These are phyloP conservation scores for Fusarium sp. DNA, from an alignment of 2,329 filamentous ascomycete genomes.

Conservation along the genomic window DNA sequence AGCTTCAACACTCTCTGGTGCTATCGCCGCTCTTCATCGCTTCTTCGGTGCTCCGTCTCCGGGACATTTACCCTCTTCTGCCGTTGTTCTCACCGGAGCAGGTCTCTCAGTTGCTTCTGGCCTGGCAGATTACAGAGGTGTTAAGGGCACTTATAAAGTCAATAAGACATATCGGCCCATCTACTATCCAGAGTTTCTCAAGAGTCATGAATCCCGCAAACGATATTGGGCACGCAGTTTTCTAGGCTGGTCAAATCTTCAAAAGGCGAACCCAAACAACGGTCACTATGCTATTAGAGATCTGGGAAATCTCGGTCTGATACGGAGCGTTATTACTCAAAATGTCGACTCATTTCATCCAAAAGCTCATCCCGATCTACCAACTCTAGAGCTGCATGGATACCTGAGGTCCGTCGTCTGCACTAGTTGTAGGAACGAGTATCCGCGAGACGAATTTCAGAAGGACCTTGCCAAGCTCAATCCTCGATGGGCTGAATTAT, in stretches of 20 bases:
- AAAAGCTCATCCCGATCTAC: constrained; percentile 79
- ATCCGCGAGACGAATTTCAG: constrained; percentile 83
- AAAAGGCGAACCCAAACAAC: constrained; percentile 83
- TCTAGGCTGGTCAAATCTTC: constrained; percentile 88
- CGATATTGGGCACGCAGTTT: constrained; percentile 97
- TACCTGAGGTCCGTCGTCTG: constrained; percentile 88
- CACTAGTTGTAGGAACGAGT: constrained; percentile 80
- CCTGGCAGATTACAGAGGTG: constrained; percentile 91
- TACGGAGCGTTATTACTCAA: constrained; percentile 88
- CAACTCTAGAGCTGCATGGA: constrained; percentile 90
- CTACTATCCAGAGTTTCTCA: constrained; percentile 91
- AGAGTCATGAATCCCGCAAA: constrained; percentile 86
- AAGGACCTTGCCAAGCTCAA: constrained; percentile 82
- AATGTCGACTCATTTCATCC: constrained; percentile 97
- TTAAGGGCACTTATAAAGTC: constrained; percentile 90
- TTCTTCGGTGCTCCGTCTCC: constrained; percentile 79
- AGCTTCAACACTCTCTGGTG: constrained; percentile 79
- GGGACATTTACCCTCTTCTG: constrained; percentile 62
- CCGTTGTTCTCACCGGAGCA: constrained; percentile 79
- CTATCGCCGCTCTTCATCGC: constrained; percentile 80
- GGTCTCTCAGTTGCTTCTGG: constrained; percentile 95
- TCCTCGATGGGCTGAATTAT: constrained; percentile 85
- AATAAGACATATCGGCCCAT: constrained; percentile 94
- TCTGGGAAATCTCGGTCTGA: constrained; percentile 78
- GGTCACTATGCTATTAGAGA: constrained; percentile 84